phyloP scores from a whole-genome alignment of 129 eudicot species.

The Chrysanthemum makinoi region DNA sequence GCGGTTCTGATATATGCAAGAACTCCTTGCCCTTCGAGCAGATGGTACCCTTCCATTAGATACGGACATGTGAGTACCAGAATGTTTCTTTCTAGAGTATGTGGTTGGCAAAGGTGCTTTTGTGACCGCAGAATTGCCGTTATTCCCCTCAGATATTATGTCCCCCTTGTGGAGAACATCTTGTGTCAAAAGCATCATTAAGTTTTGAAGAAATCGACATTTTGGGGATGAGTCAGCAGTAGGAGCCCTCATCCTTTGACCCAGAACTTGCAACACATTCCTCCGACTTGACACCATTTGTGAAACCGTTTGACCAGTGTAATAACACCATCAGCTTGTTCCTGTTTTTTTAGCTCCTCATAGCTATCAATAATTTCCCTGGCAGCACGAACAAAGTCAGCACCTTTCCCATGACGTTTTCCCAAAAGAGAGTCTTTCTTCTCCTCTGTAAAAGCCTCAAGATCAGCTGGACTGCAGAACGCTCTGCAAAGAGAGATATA shows the following conservation, averaged over 20 bases:
- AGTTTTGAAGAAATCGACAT: constrained; percentile 32
- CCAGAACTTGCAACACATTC: constrained; percentile 39
- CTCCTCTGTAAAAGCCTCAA: constrained; percentile 89
- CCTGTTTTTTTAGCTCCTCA: constrained; percentile 60
- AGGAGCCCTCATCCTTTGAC: constrained; percentile 36
- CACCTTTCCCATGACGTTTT: constrained; percentile 77
- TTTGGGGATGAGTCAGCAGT: constrained; percentile 26
- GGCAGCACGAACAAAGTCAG: constrained; percentile 86
- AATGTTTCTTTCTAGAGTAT: constrained; percentile 50
- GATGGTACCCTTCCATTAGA: constrained; percentile 39
- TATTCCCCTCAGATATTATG: constrained; percentile 30
- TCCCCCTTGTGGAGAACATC: constrained; percentile 36
- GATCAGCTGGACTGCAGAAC: constrained; percentile 88
- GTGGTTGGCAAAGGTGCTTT: constrained; percentile 40
- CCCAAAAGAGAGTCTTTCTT: constrained; percentile 56
- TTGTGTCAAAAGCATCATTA: constrained; percentile 35
- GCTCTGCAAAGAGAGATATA: constrained; percentile 49
- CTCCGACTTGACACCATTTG: constrained; percentile 38
- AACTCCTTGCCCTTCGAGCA: constrained; percentile 62
- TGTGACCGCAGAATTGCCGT: constrained; percentile 22
- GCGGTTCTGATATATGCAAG: constrained; percentile 39
- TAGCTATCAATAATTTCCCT: constrained; percentile 68
- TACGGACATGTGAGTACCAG: constrained; percentile 28
- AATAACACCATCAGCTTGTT: constrained; percentile 25
- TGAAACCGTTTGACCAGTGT: constrained; percentile 33